Percentiles rank a stretch among this genome's conserved stretches.
These are phyloP conservation scores for Colletotrichum sp. DNA, from an alignment of 2,329 filamentous ascomycete species.

Conservation along the genomic window DNA sequence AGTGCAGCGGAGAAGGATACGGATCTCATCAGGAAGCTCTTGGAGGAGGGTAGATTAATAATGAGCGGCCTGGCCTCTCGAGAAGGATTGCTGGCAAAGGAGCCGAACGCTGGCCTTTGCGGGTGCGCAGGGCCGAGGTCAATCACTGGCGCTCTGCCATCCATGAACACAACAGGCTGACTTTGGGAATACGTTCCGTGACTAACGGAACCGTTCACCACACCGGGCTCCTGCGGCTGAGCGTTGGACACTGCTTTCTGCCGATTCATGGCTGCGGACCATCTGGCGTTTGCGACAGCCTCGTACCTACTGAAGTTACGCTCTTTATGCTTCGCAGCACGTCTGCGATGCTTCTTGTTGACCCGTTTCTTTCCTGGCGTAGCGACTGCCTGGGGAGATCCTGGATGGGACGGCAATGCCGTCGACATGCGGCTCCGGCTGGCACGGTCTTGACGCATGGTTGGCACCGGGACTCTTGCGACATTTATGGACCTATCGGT, in stretches of 20 bases:
- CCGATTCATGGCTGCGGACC: conserved; percentile 7
- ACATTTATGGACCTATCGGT: not conserved
- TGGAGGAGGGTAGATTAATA: conserved; percentile 45
- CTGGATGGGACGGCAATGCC: not conserved
- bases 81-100: conserved; percentile 3
- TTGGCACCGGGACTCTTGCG: not conserved
- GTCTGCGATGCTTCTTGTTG: conserved; percentile 8
- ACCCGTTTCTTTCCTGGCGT: conserved; percentile 2
- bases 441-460: not conserved
- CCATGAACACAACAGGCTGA: not conserved
- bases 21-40: conserved; percentile 53
- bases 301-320: conserved; percentile 22
- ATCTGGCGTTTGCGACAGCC: conserved; percentile 16
- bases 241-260: not conserved
- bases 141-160: not conserved
- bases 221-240: not conserved
- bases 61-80: conserved; percentile 26
- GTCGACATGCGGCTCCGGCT: conserved; percentile 8
- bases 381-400: not conserved
- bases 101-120: not conserved
- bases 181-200: conserved; percentile 10
- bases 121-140: conserved; percentile 22
- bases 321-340: not conserved
- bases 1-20: conserved; percentile 53
- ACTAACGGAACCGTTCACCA: conserved; percentile 8